phyloP scores from a whole-genome alignment of 1,284 basidiomycete species.

The Apiotrichum laibachii region DNA sequence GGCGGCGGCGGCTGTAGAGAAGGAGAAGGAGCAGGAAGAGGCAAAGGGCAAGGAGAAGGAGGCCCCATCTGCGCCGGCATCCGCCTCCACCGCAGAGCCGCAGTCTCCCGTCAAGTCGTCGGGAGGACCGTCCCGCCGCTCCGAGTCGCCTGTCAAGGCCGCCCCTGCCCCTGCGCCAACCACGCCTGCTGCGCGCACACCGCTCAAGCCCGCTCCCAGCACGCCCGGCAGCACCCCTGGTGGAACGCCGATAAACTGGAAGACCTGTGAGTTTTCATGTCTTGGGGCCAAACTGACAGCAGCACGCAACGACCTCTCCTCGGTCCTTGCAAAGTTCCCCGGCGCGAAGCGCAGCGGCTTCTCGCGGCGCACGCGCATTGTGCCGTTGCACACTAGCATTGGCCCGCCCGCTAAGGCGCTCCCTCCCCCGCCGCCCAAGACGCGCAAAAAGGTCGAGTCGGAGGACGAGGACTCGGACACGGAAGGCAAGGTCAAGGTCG shows the following conservation, averaged over 20 bases:
- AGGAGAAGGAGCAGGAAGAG: too few species aligned
- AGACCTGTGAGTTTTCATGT: constrained; percentile 31
- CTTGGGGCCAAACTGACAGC: background rate
- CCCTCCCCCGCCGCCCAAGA: constrained; percentile 47
- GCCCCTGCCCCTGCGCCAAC: background rate
- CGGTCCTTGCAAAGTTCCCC: constrained; percentile 44
- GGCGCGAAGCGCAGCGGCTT: constrained; percentile 42
- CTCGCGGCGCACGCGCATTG: constrained; percentile 41
- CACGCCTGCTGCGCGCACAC: constrained; percentile 1
- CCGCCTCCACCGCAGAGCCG: background rate
- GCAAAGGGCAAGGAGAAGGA: too few species aligned
- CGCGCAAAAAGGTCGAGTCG: constrained; percentile 43
- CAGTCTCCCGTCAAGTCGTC: background rate
- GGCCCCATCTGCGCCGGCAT: background rate
- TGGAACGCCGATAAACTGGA: constrained; percentile 35
- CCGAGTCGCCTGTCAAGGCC: background rate
- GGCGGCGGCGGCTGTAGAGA: too few species aligned
- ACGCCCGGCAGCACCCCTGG: constrained; percentile 7
- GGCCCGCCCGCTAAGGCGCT: constrained; percentile 44
- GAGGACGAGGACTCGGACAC: constrained; percentile 40
- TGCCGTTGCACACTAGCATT: constrained; percentile 44
- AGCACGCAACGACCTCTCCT: constrained; percentile 46
- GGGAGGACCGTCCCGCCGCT: background rate
- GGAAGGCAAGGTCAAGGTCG: constrained; percentile 32
- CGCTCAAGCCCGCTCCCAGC: constrained; percentile 10